Conservation (phyloP, 2,329 filamentous ascomycete genomes). For the Calonectria pseudoreteaudii region DNA sequence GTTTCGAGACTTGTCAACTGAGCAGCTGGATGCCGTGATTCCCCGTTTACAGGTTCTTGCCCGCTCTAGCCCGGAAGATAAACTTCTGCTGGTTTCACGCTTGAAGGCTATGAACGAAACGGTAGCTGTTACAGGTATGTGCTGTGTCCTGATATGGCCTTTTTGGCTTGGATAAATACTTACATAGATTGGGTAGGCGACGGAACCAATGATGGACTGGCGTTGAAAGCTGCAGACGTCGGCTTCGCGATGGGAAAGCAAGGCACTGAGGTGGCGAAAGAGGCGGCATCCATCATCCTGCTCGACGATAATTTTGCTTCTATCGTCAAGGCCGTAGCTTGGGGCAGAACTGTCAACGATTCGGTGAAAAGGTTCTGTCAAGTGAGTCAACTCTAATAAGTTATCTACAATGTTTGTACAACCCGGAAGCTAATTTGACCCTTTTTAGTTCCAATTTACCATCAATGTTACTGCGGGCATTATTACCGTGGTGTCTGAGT, state of each 20-base stretch:
- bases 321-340: constrained; percentile 75
- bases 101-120: constrained; percentile 68
- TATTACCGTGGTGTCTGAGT: constrained; percentile 73
- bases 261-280: constrained; percentile 76
- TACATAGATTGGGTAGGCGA: constrained; percentile 57
- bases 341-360: constrained; percentile 77
- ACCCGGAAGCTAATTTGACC: constrained; percentile 9
- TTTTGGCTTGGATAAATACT: neutral
- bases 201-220: constrained; percentile 75
- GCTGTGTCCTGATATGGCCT: neutral
- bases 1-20: constrained; percentile 67
- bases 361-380: constrained; percentile 77
- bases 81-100: constrained; percentile 65
- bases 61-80: constrained; percentile 70
- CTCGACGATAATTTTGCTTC: constrained; percentile 76
- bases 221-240: constrained; percentile 74
- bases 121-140: constrained; percentile 65
- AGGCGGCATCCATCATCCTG: constrained; percentile 75
- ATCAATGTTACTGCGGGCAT: constrained; percentile 77
- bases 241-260: constrained; percentile 77
- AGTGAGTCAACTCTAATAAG: constrained; percentile 41
- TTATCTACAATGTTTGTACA: neutral
- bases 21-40: constrained; percentile 64
- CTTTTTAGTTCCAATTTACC: constrained; percentile 70
- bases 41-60: constrained; percentile 64